Evolutionary conservation across 345 rosid species (phyloP).

Genomic region (Lepidium sativum): DNA sequence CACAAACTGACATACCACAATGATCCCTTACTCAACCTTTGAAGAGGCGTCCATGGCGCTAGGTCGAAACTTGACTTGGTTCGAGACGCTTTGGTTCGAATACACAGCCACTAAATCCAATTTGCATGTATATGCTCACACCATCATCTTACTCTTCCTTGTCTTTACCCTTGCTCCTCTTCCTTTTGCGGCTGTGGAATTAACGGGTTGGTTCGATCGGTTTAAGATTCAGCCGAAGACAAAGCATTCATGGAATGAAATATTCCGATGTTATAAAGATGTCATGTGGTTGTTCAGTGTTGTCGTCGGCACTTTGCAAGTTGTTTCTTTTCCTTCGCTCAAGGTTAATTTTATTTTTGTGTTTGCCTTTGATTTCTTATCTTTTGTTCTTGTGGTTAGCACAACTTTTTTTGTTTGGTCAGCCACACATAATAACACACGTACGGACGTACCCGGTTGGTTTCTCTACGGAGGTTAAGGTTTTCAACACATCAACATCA

Average conservation of each 20-base stretch:
- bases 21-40: slow-evolving; percentile 57
- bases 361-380: background rate
- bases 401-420: too few species aligned
- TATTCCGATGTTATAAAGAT: slow-evolving; percentile 56
- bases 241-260: slow-evolving; percentile 35
- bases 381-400: background rate
- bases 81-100: slow-evolving; percentile 64
- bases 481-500: background rate
- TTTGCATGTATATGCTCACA: slow-evolving; percentile 61
- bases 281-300: slow-evolving; percentile 48
- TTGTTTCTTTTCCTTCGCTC: slow-evolving; percentile 55
- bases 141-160: slow-evolving; percentile 48
- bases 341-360: slow-evolving; percentile 34
- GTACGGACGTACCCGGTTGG: background rate
- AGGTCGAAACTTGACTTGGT: slow-evolving; percentile 59
- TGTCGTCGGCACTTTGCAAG: slow-evolving; percentile 69
- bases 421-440: background rate
- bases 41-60: slow-evolving; percentile 53
- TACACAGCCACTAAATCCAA: slow-evolving; percentile 70
- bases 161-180: slow-evolving; percentile 61
- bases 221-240: slow-evolving; percentile 81
- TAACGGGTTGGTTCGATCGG: slow-evolving; percentile 28
- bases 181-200: slow-evolving; percentile 46
- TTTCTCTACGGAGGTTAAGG: background rate
- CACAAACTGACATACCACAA: background rate